Conservation (phyloP, 1,284 basidiomycete species). For the Leccinum angustisporum region DNA sequence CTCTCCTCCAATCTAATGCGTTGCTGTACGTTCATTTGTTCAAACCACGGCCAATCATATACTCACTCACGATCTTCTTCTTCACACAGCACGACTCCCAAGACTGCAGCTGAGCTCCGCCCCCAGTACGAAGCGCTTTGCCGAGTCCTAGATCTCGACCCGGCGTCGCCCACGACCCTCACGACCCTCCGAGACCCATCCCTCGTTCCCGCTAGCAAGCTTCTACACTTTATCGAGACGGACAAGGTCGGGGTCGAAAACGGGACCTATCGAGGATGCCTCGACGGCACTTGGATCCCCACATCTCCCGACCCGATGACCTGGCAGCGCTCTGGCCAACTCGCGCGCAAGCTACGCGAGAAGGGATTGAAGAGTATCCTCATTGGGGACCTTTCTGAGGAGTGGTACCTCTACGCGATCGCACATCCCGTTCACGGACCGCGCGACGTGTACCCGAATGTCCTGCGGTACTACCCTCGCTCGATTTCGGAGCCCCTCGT, state of each 20-base stretch:
- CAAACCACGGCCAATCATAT: neutral
- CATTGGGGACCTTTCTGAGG: constrained; percentile 63
- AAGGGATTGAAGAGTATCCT: constrained; percentile 63
- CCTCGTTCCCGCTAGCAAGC: constrained; percentile 45
- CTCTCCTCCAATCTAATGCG: constrained; percentile 69
- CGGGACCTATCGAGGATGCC: constrained; percentile 69
- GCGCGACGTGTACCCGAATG: constrained; percentile 53
- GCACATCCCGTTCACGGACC: constrained; percentile 54
- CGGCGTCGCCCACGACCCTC: constrained; percentile 47
- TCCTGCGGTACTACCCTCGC: constrained; percentile 60
- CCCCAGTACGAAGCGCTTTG: constrained; percentile 66
- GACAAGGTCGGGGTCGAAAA: constrained; percentile 48
- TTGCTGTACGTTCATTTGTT: constrained; percentile 49
- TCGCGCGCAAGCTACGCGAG: constrained; percentile 52
- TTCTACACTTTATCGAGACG: constrained; percentile 58
- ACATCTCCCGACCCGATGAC: constrained; percentile 54
- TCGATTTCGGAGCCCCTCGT: constrained; percentile 49
- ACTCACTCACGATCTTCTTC: neutral
- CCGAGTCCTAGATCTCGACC: constrained; percentile 52
- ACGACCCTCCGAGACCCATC: constrained; percentile 48
- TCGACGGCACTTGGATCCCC: constrained; percentile 28
- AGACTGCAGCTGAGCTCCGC: constrained; percentile 55
- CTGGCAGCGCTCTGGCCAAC: constrained; percentile 63
- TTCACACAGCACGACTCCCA: constrained; percentile 43
- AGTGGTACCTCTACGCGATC: constrained; percentile 76